Evolutionary conservation across 164 flowering plant genomes (phyloP).

Genomic region (Vitis cinerea): DNA sequence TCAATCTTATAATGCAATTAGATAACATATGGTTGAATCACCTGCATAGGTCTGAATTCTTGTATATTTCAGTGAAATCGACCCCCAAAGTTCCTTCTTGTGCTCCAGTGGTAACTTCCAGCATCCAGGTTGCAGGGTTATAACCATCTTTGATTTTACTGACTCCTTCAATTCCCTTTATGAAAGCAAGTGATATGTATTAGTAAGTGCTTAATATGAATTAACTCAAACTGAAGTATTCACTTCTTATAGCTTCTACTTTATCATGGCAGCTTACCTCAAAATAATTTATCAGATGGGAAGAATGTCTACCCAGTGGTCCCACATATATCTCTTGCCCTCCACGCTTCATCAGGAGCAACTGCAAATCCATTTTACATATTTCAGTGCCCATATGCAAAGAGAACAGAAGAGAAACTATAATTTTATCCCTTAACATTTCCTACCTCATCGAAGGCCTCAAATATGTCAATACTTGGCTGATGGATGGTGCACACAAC

Average conservation of each 20-base stretch:
- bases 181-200: background rate
- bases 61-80: constrained; percentile 20
- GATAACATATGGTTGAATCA: background rate
- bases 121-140: constrained; percentile 54
- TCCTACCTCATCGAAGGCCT: constrained; percentile 72
- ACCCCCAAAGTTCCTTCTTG: constrained; percentile 20
- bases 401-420: background rate
- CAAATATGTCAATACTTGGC: constrained; percentile 76
- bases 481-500: constrained; percentile 83
- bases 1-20: too few relatives aligned
- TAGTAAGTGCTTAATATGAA: too few relatives aligned
- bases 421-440: background rate
- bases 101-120: constrained; percentile 20
- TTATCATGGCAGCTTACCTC: constrained; percentile 34
- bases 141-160: constrained; percentile 26
- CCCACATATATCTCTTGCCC: constrained; percentile 56
- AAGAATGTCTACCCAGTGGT: constrained; percentile 49
- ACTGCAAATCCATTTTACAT: constrained; percentile 27
- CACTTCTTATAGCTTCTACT: too few relatives aligned
- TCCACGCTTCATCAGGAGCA: constrained; percentile 52
- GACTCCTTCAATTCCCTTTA: constrained; percentile 14
- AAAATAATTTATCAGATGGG: constrained; percentile 46
- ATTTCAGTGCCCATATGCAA: background rate
- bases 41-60: constrained; percentile 28
- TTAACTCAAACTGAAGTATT: too few relatives aligned